Evolutionary conservation across 2,329 filamentous ascomycete species (phyloP).

Genomic region (Colletotrichum orbiculare): DNA sequence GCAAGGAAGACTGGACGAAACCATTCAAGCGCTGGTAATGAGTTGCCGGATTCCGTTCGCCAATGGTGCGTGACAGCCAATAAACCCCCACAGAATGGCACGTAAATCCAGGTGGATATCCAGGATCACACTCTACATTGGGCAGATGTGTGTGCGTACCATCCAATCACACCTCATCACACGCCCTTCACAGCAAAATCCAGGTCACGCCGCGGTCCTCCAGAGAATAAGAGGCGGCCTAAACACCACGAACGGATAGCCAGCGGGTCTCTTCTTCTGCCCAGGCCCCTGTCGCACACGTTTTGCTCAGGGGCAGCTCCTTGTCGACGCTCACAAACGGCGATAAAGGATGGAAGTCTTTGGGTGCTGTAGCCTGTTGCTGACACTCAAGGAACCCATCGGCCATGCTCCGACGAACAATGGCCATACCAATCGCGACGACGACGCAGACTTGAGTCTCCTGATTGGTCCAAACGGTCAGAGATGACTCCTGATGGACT

Average conservation of each 20-base stretch:
- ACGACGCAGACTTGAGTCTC: not conserved
- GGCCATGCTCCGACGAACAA: conserved; percentile 1
- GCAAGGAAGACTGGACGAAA: not conserved
- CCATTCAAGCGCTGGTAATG: not conserved
- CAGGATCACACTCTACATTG: too few species aligned
- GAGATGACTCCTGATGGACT: not conserved
- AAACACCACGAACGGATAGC: conserved; percentile 26
- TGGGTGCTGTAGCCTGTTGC: not conserved
- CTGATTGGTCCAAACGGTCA: conserved; percentile 13
- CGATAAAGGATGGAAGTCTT: conserved; percentile 19
- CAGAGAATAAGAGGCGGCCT: conserved; percentile 24
- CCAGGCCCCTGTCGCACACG: conserved; percentile 8
- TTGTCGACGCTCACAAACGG: conserved; percentile 8
- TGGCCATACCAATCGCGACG: not conserved
- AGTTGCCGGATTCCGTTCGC: not conserved
- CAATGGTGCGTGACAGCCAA: not conserved
- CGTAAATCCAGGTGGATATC: not conserved
- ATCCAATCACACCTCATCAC: not conserved
- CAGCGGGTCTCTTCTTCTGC: conserved; percentile 9
- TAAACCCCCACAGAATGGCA: not conserved
- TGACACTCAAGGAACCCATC: not conserved
- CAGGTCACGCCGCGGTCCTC: conserved; percentile 2
- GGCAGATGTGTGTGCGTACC: too few species aligned
- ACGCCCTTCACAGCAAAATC: not conserved
- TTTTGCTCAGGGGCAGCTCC: conserved; percentile 17